Percentiles rank a stretch among this genome's conserved stretches.
Conservation (phyloP, 305 asterid species). For the Solanum hybrid region DNA sequence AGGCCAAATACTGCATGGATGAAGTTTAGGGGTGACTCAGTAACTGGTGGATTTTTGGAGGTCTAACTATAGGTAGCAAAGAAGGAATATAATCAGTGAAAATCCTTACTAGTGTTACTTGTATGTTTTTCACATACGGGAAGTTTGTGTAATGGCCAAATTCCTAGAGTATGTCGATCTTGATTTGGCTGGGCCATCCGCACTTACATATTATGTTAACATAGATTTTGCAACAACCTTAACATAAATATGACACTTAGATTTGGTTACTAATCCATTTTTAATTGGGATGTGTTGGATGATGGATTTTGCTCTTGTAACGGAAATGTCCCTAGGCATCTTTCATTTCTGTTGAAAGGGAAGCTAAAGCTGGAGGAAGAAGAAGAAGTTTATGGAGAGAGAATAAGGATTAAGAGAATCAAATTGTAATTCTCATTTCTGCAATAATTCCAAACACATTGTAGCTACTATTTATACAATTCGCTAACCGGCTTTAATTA, state of each 20-base stretch:
- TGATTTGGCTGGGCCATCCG: background rate
- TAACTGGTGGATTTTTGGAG: background rate
- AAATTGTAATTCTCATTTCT: background rate
- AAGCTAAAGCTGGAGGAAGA: background rate
- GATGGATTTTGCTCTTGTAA: background rate
- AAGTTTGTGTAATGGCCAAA: background rate
- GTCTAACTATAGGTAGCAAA: background rate
- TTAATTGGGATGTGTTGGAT: background rate
- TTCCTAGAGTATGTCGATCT: background rate
- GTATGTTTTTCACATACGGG: background rate
- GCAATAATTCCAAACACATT: background rate
- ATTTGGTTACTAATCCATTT: background rate
- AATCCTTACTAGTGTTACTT: background rate
- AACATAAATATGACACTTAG: background rate
- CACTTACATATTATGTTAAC: background rate
- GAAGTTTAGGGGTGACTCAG: background rate
- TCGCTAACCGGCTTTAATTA: background rate
- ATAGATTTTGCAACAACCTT: background rate
- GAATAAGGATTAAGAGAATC: background rate
- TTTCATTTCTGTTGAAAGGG: background rate
- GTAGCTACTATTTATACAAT: background rate
- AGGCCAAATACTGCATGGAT: background rate
- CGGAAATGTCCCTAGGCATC: background rate
- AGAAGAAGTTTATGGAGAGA: background rate
- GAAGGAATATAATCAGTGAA: background rate